Evolutionary conservation across 2,329 filamentous ascomycete genomes (phyloP).

Genomic region (Fusarium haematococcum): DNA sequence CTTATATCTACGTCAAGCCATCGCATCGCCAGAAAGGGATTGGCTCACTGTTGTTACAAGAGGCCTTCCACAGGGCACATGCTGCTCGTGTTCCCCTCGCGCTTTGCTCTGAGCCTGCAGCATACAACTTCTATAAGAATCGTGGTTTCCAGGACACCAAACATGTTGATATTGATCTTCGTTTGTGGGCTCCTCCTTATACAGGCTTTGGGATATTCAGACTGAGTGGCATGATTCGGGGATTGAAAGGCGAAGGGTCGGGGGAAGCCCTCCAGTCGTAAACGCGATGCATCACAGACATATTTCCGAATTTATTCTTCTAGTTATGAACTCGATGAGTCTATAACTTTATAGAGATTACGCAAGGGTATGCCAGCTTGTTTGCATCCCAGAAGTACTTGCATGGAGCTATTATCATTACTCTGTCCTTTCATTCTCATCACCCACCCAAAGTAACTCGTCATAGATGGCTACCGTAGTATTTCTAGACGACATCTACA

Average conservation of each 20-base stretch:
- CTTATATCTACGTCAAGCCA: conserved; percentile 17
- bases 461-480: not conserved
- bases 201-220: conserved; percentile 21
- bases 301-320: not conserved
- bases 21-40: not conserved
- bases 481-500: not conserved
- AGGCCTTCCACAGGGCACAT: not conserved
- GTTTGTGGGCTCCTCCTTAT: conserved; percentile 5
- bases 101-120: conserved; percentile 10
- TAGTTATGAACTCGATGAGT: not conserved
- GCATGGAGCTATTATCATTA: not conserved
- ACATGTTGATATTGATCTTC: conserved; percentile 14
- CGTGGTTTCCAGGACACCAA: conserved; percentile 4
- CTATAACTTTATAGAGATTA: not conserved
- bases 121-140: conserved; percentile 13
- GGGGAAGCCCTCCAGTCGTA: not conserved
- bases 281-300: not conserved
- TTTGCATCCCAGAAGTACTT: not conserved
- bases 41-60: conserved; percentile 4
- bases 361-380: not conserved
- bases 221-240: not conserved
- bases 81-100: not conserved
- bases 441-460: not conserved
- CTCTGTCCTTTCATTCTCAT: too few species aligned
- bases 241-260: not conserved